Evolutionary conservation across 2,329 filamentous ascomycete genomes (phyloP).

Genomic region (Thielaviopsis ethacetica): DNA sequence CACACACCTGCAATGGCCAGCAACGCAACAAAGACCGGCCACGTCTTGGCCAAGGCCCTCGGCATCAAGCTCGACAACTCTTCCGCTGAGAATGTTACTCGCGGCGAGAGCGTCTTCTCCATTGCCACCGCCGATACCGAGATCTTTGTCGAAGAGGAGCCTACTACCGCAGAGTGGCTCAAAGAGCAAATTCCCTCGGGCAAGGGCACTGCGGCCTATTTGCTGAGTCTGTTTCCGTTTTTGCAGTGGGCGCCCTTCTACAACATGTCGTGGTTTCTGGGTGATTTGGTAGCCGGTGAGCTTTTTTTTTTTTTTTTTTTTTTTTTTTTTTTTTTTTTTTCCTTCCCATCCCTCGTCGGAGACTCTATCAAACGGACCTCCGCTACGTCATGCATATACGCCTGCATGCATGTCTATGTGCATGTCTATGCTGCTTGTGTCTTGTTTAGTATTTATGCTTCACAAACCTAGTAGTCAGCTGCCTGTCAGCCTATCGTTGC

Average conservation of each 20-base stretch:
- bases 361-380: background rate
- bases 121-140: slow-evolving; percentile 48
- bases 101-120: slow-evolving; percentile 68
- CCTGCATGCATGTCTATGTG: too few relatives aligned
- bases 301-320: background rate
- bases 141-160: slow-evolving; percentile 66
- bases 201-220: slow-evolving; percentile 40
- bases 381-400: background rate
- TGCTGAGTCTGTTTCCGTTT: slow-evolving; percentile 69
- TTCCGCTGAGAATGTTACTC: slow-evolving; percentile 43
- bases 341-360: background rate
- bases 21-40: slow-evolving; percentile 45
- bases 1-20: slow-evolving; percentile 19
- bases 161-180: slow-evolving; percentile 59
- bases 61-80: slow-evolving; percentile 61
- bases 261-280: slow-evolving; percentile 74
- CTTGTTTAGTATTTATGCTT: background rate
- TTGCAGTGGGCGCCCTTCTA: slow-evolving; percentile 76
- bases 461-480: background rate
- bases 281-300: slow-evolving; percentile 65
- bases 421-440: too few relatives aligned
- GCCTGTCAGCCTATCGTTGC: too few relatives aligned
- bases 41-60: slow-evolving; percentile 58
- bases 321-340: background rate
- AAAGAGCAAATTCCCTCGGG: slow-evolving; percentile 42